A percentile compares a stretch with the other conserved stretches of the same genome.
Evolutionary conservation across 257 asterid genomes (phyloP).

Genomic region (Solanum piurae): DNA sequence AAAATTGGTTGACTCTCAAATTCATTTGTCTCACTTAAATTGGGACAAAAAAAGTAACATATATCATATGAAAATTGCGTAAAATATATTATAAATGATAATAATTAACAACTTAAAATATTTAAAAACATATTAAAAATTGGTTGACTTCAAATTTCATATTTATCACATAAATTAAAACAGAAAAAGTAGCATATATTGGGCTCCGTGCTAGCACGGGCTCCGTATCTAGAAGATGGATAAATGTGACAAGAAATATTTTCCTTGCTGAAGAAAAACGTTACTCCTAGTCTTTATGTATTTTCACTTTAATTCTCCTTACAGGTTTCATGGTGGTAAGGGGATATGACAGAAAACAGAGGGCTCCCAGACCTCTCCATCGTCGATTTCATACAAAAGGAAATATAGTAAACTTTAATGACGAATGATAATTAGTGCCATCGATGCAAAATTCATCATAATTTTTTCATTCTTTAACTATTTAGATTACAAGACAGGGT

Average conservation of each 20-base stretch:
- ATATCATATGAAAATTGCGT: too few species aligned
- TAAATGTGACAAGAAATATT: background rate
- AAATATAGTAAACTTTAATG: background rate
- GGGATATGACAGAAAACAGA: constrained; percentile 7
- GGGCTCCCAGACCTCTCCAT: background rate
- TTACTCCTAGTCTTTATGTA: background rate
- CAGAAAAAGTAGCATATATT: too few species aligned
- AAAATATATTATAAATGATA: too few species aligned
- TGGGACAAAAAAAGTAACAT: too few species aligned
- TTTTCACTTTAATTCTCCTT: background rate
- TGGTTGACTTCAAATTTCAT: too few species aligned
- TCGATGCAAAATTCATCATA: background rate
- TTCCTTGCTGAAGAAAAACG: background rate
- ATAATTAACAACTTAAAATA: too few species aligned
- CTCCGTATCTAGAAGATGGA: background rate
- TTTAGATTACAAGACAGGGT: background rate
- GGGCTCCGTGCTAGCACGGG: too few species aligned
- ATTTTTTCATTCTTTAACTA: background rate
- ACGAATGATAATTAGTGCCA: background rate
- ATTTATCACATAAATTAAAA: too few species aligned
- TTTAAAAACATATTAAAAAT: too few species aligned
- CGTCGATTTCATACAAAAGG: background rate
- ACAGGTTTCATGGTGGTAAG: constrained; percentile 4
- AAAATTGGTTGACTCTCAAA: too few species aligned
- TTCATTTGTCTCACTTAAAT: too few species aligned